Conservation (phyloP, 805 yeast genomes). For the Metahyphopichia silvanorum region DNA sequence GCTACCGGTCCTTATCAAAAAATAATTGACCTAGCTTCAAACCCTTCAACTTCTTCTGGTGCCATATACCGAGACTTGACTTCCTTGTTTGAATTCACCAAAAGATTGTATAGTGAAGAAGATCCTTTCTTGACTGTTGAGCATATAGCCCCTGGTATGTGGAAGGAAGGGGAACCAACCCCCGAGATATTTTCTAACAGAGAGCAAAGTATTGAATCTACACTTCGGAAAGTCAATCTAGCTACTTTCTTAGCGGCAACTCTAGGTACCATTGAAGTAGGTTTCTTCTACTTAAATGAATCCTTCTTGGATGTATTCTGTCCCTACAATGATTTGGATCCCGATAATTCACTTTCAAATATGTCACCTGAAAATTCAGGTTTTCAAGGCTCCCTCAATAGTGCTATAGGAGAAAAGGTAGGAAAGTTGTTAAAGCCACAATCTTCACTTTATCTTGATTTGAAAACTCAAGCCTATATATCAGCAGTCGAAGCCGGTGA, state of each 20-base stretch:
- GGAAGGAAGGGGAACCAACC: slow-evolving; percentile 60
- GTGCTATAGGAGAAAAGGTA: slow-evolving; percentile 35
- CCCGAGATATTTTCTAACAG: slow-evolving; percentile 57
- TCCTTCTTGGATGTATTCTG: slow-evolving; percentile 85
- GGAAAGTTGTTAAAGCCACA: slow-evolving; percentile 76
- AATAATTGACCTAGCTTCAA: slow-evolving; percentile 65
- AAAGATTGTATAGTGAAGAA: slow-evolving; percentile 62
- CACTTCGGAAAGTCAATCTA: slow-evolving; percentile 79
- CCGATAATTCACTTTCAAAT: slow-evolving; percentile 39
- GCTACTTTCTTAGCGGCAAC: slow-evolving; percentile 88
- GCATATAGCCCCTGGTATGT: slow-evolving; percentile 67
- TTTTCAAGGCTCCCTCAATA: slow-evolving; percentile 31
- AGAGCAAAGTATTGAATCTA: slow-evolving; percentile 59
- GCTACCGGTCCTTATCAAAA: slow-evolving; percentile 76
- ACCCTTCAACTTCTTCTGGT: slow-evolving; percentile 61
- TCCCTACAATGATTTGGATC: slow-evolving; percentile 60
- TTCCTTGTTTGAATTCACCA: slow-evolving; percentile 76
- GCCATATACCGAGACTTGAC: slow-evolving; percentile 65
- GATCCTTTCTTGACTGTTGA: slow-evolving; percentile 71
- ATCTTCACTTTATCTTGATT: slow-evolving; percentile 73
- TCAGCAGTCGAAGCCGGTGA: slow-evolving; percentile 73
- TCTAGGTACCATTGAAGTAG: slow-evolving; percentile 79
- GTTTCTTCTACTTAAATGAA: slow-evolving; percentile 82
- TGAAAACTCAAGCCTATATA: slow-evolving; percentile 93
- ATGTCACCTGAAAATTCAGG: slow-evolving; percentile 28